Evolutionary conservation across 495 filamentous ascomycete genomes (phyloP).

Genomic region (Chaetomium fimeti): DNA sequence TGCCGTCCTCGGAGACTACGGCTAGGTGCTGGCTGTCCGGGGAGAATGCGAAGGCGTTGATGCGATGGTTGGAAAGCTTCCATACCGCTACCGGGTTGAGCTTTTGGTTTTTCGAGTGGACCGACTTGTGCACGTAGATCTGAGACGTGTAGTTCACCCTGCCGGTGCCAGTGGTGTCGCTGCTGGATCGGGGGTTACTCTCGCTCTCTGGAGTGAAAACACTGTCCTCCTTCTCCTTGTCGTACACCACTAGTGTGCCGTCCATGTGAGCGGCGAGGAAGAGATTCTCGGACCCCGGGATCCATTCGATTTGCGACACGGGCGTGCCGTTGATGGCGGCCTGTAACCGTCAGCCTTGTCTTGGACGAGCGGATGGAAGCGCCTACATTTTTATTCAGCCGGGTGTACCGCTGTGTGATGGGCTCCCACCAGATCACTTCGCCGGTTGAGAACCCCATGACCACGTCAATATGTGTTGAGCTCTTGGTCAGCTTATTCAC

Average conservation of each 20-base stretch:
- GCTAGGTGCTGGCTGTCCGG: conserved; percentile 85
- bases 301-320: conserved; percentile 85
- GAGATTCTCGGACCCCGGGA: conserved; percentile 88
- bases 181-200: conserved; percentile 29
- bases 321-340: conserved; percentile 82
- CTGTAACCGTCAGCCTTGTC: conserved; percentile 39
- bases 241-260: conserved; percentile 90
- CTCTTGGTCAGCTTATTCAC: conserved; percentile 81
- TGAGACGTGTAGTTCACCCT: conserved; percentile 37
- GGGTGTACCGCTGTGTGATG: conserved; percentile 90
- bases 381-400: conserved; percentile 89
- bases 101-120: conserved; percentile 89
- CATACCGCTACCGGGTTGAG: conserved; percentile 86
- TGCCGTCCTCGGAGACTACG: conserved; percentile 88
- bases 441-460: conserved; percentile 92
- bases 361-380: neutral
- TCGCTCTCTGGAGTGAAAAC: conserved; percentile 52
- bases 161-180: conserved; percentile 34
- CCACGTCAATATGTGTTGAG: conserved; percentile 75
- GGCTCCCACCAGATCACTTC: conserved; percentile 99
- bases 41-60: conserved; percentile 86
- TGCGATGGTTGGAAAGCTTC: conserved; percentile 84
- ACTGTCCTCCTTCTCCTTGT: conserved; percentile 97
- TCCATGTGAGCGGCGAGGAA: conserved; percentile 94
- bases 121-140: conserved; percentile 75